These are phyloP conservation scores for Eucalyptus marginata DNA, from an alignment of 345 rosid genomes.

Conservation along the genomic window DNA sequence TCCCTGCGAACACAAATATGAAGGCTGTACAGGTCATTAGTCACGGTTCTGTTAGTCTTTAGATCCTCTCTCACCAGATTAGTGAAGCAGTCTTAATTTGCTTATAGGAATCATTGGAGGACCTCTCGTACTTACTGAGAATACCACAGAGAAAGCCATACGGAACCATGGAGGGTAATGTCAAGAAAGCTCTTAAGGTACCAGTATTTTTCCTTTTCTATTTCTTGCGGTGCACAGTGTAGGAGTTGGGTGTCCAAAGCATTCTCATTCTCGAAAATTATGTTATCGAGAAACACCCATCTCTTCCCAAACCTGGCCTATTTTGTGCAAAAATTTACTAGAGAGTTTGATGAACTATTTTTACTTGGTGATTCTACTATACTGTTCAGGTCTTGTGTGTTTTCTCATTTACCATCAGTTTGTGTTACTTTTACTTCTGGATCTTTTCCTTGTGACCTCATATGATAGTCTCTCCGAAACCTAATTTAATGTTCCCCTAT, in stretches of 20 bases:
- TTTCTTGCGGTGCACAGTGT: not conserved
- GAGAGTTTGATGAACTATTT: not conserved
- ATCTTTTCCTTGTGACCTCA: not conserved
- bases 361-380: not conserved
- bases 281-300: not conserved
- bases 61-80: not conserved
- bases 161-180: conserved; percentile 94
- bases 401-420: not conserved
- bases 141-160: conserved; percentile 97
- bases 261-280: not conserved
- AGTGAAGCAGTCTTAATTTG: not conserved
- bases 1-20: conserved; percentile 88
- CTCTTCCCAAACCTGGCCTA: not conserved
- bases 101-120: conserved; percentile 73
- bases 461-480: not conserved
- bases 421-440: not conserved
- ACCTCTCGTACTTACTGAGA: conserved; percentile 77
- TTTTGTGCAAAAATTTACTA: not conserved
- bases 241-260: not conserved
- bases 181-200: conserved; percentile 86
- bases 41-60: not conserved
- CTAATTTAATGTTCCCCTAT: not conserved
- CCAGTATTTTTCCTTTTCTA: not conserved
- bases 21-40: conserved; percentile 62
- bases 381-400: not conserved